Percentiles rank a stretch among this genome's conserved stretches.
Evolutionary conservation across 306 rosid species (phyloP).

Genomic region (Cotoneaster glaucophyllus): DNA sequence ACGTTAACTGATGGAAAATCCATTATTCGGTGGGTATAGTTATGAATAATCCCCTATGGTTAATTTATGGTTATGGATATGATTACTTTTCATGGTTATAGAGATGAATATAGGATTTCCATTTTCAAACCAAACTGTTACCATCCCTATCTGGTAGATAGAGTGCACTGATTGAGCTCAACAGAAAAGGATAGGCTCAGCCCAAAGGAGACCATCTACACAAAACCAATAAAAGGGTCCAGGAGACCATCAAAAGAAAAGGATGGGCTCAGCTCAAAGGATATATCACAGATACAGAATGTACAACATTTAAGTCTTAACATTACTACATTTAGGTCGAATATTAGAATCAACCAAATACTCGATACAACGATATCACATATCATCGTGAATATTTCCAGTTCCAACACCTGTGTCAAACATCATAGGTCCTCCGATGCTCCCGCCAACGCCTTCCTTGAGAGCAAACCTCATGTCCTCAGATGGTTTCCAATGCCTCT

Average conservation of each 20-base stretch:
- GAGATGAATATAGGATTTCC: fast-evolving
- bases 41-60: too few relatives aligned
- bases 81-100: too few relatives aligned
- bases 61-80: too few relatives aligned
- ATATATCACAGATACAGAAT: too few relatives aligned
- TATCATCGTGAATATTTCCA: not conserved
- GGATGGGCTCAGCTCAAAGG: too few relatives aligned
- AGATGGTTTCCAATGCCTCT: conserved; percentile 91
- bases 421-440: not conserved
- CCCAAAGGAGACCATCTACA: not conserved
- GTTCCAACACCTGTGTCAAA: not conserved
- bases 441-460: conserved; percentile 28
- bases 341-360: not conserved
- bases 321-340: not conserved
- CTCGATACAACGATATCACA: not conserved
- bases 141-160: too few relatives aligned
- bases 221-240: not conserved
- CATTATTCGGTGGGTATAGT: too few relatives aligned
- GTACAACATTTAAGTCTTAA: too few relatives aligned
- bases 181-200: too few relatives aligned
- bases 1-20: too few relatives aligned
- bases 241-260: not conserved
- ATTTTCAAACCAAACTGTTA: too few relatives aligned
- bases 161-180: too few relatives aligned
- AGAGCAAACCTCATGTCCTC: conserved; percentile 58